Base-by-base conservation (phyloP, 352 stramenopile species). In the Vaucheria bursata region DNA sequence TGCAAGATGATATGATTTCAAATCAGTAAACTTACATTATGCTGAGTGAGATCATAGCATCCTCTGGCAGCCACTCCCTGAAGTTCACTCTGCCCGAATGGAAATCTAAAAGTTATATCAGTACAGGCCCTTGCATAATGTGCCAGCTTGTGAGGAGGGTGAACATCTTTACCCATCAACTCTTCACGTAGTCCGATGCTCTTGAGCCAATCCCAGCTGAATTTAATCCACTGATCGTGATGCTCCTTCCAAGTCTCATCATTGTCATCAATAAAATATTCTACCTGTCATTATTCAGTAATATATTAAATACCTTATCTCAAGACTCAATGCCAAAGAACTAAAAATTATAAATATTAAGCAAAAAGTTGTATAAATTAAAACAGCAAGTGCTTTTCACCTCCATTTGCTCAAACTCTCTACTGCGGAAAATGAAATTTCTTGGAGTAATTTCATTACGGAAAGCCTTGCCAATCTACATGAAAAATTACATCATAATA, bases 391-490 rank as follows among this genome's bases (percentile, higher is more conserved):
- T n/a, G n/a, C n/a, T n/a, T 12, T 25, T 2, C 53, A 68, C 8
- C 85, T 99, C 95, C 65, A 97, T 93, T 87, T 99, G 95, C 86
- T 98, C 94, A 82, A 99, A 99, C 87, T 99, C 95, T 37, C 94
- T 88, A 71, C 88, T 96, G 71, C 94, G 92, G 82, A 98, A 98
- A 69, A 99, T 88, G 80, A 98, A 98, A 75, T 98, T 95, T 2
- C 93, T 87, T 0, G 94, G 93, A 6, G 93, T 97, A 80, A 99
- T 98, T 87, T 99, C 95, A 80, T 99, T 99, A 25, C 95, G 90
- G 85, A 98, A 99, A 69, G 93, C 95, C 83, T 98, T 98, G 77
- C 95, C 95, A 84, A 98, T 95, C n/a, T n/a, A n/a, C n/a, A n/a
- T n/a, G n/a, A n/a, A n/a, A n/a, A n/a, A 80, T 98, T 94, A 0